phyloP scores from a whole-genome alignment of 148 eudicot genomes.

The Vaccinium vitisidaea region DNA sequence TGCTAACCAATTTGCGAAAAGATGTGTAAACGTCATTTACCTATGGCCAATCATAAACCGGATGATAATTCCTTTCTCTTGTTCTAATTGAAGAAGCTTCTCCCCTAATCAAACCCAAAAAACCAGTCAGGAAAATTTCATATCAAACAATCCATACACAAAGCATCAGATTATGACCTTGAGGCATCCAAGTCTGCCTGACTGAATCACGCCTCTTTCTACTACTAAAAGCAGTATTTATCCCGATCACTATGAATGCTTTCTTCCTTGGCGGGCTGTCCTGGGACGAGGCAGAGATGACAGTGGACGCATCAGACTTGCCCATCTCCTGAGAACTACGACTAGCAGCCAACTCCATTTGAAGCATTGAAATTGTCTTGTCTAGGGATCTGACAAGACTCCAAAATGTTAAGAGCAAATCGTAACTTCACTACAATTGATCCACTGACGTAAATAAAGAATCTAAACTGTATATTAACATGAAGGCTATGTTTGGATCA shows the following conservation, averaged over 20 bases:
- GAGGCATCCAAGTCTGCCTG: slow-evolving; percentile 98
- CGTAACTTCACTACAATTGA: not conserved
- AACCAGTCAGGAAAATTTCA: slow-evolving; percentile 4
- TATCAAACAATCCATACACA: slow-evolving; percentile 7
- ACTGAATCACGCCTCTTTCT: slow-evolving; percentile 94
- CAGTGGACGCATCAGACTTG: slow-evolving; percentile 30
- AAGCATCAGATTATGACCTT: slow-evolving; percentile 41
- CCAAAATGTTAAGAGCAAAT: slow-evolving; percentile 19
- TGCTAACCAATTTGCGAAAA: not conserved
- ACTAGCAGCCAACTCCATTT: slow-evolving; percentile 73
- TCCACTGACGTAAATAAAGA: not conserved
- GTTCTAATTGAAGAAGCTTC: slow-evolving; percentile 65
- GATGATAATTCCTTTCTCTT: slow-evolving; percentile 85
- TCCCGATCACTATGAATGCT: slow-evolving; percentile 85
- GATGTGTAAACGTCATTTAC: slow-evolving; percentile 31
- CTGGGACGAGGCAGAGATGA: slow-evolving; percentile 23
- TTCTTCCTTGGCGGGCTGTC: slow-evolving; percentile 58
- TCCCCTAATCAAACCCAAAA: slow-evolving; percentile 50
- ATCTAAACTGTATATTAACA: no score
- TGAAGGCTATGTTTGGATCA: not conserved
- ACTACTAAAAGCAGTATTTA: slow-evolving; percentile 97
- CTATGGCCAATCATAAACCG: slow-evolving; percentile 98
- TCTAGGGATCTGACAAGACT: slow-evolving; percentile 62
- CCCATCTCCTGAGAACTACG: slow-evolving; percentile 50
- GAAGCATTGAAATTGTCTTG: slow-evolving; percentile 78